Evolutionary conservation across 192 early-diverging fungal genomes (phyloP), one percentile per base, ranked within the genome.

Genomic region (Entrophospora sp.): DNA sequence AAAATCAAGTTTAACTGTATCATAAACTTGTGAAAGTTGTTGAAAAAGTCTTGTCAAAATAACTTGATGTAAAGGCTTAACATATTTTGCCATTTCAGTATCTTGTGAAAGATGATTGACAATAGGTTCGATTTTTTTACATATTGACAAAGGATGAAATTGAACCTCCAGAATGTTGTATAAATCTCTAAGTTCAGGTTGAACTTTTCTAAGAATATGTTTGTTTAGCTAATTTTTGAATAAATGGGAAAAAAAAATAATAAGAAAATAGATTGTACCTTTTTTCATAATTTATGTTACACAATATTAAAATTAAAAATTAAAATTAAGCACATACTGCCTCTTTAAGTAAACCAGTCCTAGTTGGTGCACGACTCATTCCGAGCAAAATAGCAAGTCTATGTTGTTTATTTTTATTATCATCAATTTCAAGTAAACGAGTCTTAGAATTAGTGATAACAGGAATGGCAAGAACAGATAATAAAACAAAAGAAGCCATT

Each of bases 81-180:
- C 90, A 72, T 99, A 99, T 75, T 89, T 92, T 69, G 79, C 74
- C 52, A 94, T 78, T 61, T 93, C 87, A 43, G 83, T 76, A 68
- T 91, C 82, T 71, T 85, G 79, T 22, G 82, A 73, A 49, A 91
- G 73, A 65, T 85, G 78, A 51, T 80, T 77, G 70, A 99, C 86
- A 57, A 96, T 83, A 18, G 94, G 95, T 40, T 88, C 85, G 64
- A 99, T 90, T 80, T 92, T 94, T 80, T 95, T 89, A 84, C 94
- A 93, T 75, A 99, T 96, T 44, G 92, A 92, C 55, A 99, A 84
- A 48, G 97, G 97, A 69, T 98, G 94, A 88, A 99, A 99, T 74
- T 95, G 90, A 52, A 97, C 95, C 81, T 99, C 97, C 49, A 99
- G 82, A 28, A 95, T 87, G 74, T 94, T 87, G 81, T 96, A 97